Conservation (phyloP, 164 flowering plant species). For the Macadamia integrifolia region DNA sequence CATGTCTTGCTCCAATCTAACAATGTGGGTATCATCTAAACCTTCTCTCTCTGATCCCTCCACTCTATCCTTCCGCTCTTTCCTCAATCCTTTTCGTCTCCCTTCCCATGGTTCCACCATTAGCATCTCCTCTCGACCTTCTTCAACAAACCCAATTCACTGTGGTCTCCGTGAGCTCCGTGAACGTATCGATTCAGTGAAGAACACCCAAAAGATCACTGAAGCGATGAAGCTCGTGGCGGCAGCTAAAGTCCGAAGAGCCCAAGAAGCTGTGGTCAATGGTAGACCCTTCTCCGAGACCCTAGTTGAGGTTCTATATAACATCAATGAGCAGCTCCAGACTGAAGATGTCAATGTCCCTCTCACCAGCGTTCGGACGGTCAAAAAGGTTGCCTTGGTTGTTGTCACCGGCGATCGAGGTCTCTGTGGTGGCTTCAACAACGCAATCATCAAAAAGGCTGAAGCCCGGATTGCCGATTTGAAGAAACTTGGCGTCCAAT, state of each 20-base stretch:
- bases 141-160: conserved; percentile 13
- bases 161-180: conserved; percentile 46
- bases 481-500: conserved; percentile 40
- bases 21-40: conserved; percentile 24
- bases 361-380: conserved; percentile 58
- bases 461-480: conserved; percentile 41
- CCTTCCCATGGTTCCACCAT: background rate
- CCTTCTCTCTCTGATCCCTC: conserved; percentile 15
- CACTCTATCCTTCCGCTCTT: conserved; percentile 18
- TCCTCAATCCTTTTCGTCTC: conserved; percentile 16
- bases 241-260: conserved; percentile 79
- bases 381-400: conserved; percentile 70
- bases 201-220: conserved; percentile 59
- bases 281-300: conserved; percentile 75
- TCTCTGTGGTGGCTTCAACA: conserved; percentile 70
- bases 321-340: conserved; percentile 55
- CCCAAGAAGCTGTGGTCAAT: conserved; percentile 87
- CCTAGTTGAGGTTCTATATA: conserved; percentile 55
- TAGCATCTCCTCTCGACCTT: background rate
- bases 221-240: conserved; percentile 46
- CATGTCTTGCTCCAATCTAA: conserved; percentile 26
- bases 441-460: conserved; percentile 37
- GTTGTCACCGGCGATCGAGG: conserved; percentile 87
- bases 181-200: conserved; percentile 41
- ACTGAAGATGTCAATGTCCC: conserved; percentile 66